Evolutionary conservation across 441 rosid species (phyloP).

Genomic region (Erysimum cheiri): DNA sequence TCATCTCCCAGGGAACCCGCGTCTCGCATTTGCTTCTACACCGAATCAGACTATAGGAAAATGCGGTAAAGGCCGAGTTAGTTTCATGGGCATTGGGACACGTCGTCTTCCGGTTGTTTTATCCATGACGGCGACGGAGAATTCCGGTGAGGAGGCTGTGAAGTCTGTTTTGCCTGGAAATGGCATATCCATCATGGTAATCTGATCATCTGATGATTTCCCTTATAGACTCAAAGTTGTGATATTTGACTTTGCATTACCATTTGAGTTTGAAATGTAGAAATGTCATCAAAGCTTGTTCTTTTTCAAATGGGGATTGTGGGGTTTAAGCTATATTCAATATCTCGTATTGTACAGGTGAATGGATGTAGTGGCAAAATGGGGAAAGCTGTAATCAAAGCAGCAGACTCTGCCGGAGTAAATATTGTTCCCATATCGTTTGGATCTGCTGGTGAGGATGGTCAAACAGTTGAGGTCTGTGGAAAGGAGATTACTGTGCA

Average conservation of each 20-base stretch:
- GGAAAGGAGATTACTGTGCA: constrained; percentile 74
- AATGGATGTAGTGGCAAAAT: constrained; percentile 85
- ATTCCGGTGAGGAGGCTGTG: not conserved
- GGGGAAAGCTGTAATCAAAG: constrained; percentile 88
- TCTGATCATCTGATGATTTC: constrained; percentile 5
- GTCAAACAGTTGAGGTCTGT: constrained; percentile 62
- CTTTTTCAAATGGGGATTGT: not conserved
- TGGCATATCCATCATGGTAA: constrained; percentile 57
- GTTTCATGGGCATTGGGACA: constrained; percentile 16
- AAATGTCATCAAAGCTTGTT: not conserved
- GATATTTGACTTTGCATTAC: not conserved
- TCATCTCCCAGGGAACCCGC: constrained; percentile 10
- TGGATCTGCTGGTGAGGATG: constrained; percentile 72
- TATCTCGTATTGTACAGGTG: constrained; percentile 52
- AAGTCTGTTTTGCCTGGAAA: constrained; percentile 39
- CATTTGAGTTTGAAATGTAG: not conserved
- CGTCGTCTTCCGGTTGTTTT: constrained; percentile 27
- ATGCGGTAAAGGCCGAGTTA: constrained; percentile 8
- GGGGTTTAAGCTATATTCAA: constrained; percentile 7
- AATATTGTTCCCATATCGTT: constrained; percentile 77
- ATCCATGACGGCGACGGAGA: constrained; percentile 45
- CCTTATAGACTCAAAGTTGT: not conserved
- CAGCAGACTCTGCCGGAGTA: constrained; percentile 87
- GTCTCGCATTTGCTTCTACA: constrained; percentile 29
- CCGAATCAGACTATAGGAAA: constrained; percentile 9